Evolutionary conservation across 2,329 filamentous ascomycete species (phyloP), one percentile per base, ranked within the genome.

Genomic region (Emmonsiellopsis sp.): DNA sequence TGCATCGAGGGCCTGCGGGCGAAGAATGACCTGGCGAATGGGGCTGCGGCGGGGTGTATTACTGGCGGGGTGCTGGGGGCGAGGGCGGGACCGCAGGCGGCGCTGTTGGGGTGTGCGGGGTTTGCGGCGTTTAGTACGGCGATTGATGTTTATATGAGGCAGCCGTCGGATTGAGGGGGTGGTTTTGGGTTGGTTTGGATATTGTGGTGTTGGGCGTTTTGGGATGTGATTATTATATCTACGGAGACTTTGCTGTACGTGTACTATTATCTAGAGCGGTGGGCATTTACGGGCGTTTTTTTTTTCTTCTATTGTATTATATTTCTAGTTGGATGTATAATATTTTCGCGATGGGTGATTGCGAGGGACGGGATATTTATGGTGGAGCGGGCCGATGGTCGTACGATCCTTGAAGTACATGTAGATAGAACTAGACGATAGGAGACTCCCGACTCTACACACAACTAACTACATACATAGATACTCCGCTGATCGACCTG

Each of bases 91-190:
- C 93, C 93, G 7, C 88, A 93, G 73, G 93, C 92, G 34, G 87
- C 89, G 49, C 85, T 84, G 1, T 79, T 94, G 3, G 93, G 93
- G 1, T 97, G 92, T 70, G 87, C 83, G 10, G 93, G 92, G 0
- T 98, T 98, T 71, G 93, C 93, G 54, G 91, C 89, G 1, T 97
- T 97, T 64, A 88, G 84, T 68, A 84, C 87, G 11, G 92, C 91
- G 0, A 96, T 97, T 67, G 92, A 97, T 77, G 83, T 83, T 37
- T 96, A 89, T 68, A 89, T 96, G 89, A 75, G 87, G 63, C 85
- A 86, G 78, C 86, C 87, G 9, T 66, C 65, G 55, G 60, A 82
- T 75, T 69, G 82, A 84, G 5, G 1, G 5, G 16, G 15, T 26
- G 16, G 35, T 26, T n/a, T 15, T 5, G 37, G 48, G 45, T 10